These are phyloP conservation scores for Hypoxylon sp. DNA, from an alignment of 2,329 filamentous ascomycete genomes.

Conservation along the genomic window DNA sequence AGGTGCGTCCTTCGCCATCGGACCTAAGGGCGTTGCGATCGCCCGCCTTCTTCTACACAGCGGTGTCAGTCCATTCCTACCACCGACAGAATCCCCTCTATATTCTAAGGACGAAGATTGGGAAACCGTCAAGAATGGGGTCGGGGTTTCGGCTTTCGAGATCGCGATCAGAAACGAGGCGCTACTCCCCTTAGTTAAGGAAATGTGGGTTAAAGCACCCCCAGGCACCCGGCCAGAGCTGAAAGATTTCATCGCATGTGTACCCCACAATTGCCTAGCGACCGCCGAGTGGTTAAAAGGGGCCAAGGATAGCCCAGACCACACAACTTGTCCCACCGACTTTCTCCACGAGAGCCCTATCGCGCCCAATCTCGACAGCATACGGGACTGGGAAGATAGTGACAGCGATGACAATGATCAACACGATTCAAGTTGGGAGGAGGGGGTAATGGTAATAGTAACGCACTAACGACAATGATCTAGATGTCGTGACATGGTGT, in stretches of 20 bases:
- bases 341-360: not conserved
- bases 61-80: slow-evolving; percentile 8
- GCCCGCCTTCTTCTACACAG: not conserved
- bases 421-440: no score
- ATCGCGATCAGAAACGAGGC: not conserved
- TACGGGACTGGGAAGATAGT: no score
- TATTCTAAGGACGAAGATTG: not conserved
- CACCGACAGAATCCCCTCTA: not conserved
- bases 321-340: not conserved
- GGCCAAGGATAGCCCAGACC: not conserved
- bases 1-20: not conserved
- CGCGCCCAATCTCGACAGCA: no score
- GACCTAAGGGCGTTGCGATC: no score
- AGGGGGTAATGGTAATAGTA: no score
- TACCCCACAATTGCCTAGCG: not conserved
- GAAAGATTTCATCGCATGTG: not conserved
- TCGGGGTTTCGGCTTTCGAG: slow-evolving; percentile 8
- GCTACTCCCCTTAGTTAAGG: not conserved
- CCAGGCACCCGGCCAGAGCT: not conserved
- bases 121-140: not conserved
- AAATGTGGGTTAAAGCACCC: slow-evolving; percentile 3
- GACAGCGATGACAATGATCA: no score
- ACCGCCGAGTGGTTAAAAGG: not conserved
- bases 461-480: no score
- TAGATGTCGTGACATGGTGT: no score